A percentile compares a stretch with the other conserved stretches of the same genome.
Evolutionary conservation across 176 grass and related monocot genomes (phyloP).

Genomic region (Aechmea fasciata): DNA sequence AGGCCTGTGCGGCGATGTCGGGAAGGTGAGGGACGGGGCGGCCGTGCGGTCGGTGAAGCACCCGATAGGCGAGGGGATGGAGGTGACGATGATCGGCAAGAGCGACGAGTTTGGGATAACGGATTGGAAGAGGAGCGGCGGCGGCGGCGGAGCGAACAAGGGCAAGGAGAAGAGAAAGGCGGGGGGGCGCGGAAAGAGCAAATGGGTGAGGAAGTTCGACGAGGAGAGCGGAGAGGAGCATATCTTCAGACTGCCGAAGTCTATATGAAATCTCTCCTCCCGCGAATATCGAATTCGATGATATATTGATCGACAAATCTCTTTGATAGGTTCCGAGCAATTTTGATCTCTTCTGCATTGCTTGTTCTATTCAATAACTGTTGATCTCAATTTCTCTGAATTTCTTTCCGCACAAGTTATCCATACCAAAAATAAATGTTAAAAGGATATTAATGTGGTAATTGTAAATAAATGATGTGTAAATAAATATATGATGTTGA

Average conservation of each 20-base stretch:
- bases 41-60: slow-evolving; percentile 32
- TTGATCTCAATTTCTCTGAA: not conserved
- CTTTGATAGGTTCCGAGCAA: not conserved
- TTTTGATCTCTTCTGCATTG: not conserved
- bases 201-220: slow-evolving; percentile 31
- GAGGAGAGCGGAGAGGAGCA: slow-evolving; percentile 33
- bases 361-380: not conserved
- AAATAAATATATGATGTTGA: too few relatives aligned
- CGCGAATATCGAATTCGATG: too few relatives aligned
- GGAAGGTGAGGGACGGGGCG: not conserved
- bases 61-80: slow-evolving; percentile 31
- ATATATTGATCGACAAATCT: too few relatives aligned
- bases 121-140: not conserved
- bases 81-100: slow-evolving; percentile 35
- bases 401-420: too few relatives aligned
- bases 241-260: slow-evolving; percentile 26
- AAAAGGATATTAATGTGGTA: too few relatives aligned
- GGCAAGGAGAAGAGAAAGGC: not conserved
- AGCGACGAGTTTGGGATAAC: slow-evolving; percentile 5
- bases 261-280: not conserved
- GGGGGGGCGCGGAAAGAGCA: slow-evolving; percentile 14
- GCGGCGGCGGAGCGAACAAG: not conserved
- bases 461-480: too few relatives aligned
- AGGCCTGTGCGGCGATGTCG: slow-evolving; percentile 16
- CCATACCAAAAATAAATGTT: too few relatives aligned